Evolutionary conservation across 2,329 filamentous ascomycete species (phyloP).

Genomic region (Neonectria faginata): DNA sequence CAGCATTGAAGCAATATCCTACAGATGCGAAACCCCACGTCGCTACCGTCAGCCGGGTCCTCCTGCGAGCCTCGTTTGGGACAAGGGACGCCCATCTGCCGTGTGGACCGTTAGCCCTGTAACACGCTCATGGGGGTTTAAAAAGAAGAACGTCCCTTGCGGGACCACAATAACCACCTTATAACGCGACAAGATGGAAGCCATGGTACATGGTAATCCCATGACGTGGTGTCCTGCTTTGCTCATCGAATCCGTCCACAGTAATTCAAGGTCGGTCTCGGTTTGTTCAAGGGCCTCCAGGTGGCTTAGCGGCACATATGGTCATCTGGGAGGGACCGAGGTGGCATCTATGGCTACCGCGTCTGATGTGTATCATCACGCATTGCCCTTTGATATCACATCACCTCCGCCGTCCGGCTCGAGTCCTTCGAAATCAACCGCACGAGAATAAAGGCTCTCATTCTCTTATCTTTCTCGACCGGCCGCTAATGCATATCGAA

Average conservation of each 20-base stretch:
- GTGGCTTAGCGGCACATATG: neutral
- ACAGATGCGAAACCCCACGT: constrained; percentile 4
- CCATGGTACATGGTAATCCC: neutral
- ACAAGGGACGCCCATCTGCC: constrained; percentile 5
- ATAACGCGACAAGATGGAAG: neutral
- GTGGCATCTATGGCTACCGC: neutral
- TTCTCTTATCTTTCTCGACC: constrained; percentile 21
- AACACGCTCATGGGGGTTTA: neutral
- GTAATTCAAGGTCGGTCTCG: neutral
- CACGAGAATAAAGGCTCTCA: neutral
- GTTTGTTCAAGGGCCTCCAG: neutral
- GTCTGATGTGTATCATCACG: neutral
- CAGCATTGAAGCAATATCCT: neutral
- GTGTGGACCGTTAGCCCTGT: neutral
- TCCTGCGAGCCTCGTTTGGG: neutral
- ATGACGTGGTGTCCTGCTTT: constrained; percentile 8
- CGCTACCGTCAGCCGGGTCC: neutral
- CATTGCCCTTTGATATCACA: constrained; percentile 9
- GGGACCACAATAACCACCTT: too few relatives aligned
- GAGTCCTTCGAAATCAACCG: neutral
- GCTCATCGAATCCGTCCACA: neutral
- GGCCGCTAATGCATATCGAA: constrained; percentile 21
- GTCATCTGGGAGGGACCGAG: neutral
- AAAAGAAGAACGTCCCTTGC: too few relatives aligned
- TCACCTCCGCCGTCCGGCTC: neutral